Base-by-base conservation (phyloP, 2,329 filamentous ascomycete species). In the Fusarium phyllophilum region DNA sequence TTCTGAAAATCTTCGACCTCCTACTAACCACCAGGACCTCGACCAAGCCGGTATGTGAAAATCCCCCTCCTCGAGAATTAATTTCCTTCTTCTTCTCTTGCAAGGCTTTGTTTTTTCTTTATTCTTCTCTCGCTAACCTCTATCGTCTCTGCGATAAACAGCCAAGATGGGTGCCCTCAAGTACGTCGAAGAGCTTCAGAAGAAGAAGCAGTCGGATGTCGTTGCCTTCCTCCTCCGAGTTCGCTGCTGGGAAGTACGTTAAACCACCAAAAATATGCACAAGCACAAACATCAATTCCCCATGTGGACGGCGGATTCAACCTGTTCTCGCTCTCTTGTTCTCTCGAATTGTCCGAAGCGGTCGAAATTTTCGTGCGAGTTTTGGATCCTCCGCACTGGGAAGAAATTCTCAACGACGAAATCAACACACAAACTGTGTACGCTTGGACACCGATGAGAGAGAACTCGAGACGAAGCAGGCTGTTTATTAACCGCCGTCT, bases 131-230 rank as follows among this genome's bases (percentile, higher is more conserved):
- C 72, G 73, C 79, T 82, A 74, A 80, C 75, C 52, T 77, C 58
- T 70, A 38, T 57, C 54, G 58, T 68, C 65, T 52, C 51, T 68
- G 31, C 68, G 63, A 66, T 68, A 74, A 73, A 80, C 79, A 89
- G 88, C 83, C 85, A 90, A 96, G 91, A 98, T 98, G 96, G 96
- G 96, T 94, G 96, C 96, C 90, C 94, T 98, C 88, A 99, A 99
- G 90, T 99, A 97, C 91, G 94, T 99, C 89, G 97, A 99, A 92
- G 96, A 99, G 92, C 93, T 99, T 90, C 95, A 98, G 88, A 98
- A 99, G 95, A 98, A 97, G 94, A 99, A 99, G 95, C 96, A 99
- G 93, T 97, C 94, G 87, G 96, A 99, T 92, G 93, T 99, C 85
- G 94, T 98, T 90, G 95, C 95, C 90, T 99, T 99, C 92, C 93